Conservation (phyloP, 495 filamentous ascomycete genomes). For the Penicillium desertorum region DNA sequence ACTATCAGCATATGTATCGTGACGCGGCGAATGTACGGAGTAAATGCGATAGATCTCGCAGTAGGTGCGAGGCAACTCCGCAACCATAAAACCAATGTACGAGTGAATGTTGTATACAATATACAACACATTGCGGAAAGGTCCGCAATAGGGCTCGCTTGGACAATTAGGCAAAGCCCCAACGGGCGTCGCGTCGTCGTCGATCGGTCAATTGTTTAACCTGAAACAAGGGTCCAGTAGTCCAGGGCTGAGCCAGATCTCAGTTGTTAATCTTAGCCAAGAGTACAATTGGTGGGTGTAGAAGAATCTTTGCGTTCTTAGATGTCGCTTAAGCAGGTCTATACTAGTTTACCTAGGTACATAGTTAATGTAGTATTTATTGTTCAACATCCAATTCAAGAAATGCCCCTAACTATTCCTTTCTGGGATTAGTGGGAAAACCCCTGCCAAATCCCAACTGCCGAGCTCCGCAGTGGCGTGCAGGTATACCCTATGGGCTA, state of each 20-base stretch:
- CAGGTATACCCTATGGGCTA: background rate
- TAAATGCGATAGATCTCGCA: slow-evolving; percentile 24
- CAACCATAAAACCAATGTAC: background rate
- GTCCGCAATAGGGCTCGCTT: slow-evolving; percentile 11
- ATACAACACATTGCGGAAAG: slow-evolving; percentile 3
- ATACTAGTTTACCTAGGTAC: background rate
- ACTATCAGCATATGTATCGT: slow-evolving; percentile 13
- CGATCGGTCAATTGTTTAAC: slow-evolving; percentile 19
- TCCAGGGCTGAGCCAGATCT: slow-evolving; percentile 28
- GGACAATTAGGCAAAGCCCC: slow-evolving; percentile 13
- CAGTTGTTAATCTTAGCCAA: slow-evolving; percentile 14
- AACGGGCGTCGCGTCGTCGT: slow-evolving; percentile 17
- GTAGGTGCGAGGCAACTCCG: slow-evolving; percentile 11
- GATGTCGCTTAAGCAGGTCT: slow-evolving; percentile 1
- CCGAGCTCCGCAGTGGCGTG: slow-evolving; percentile 15
- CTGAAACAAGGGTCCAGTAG: slow-evolving; percentile 25
- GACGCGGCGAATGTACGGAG: slow-evolving; percentile 23
- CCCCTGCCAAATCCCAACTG: slow-evolving; percentile 18
- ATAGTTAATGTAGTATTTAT: background rate
- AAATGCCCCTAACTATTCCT: slow-evolving; percentile 1
- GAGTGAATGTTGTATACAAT: background rate
- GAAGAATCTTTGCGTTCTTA: background rate
- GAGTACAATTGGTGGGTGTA: background rate
- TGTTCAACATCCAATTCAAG: background rate
- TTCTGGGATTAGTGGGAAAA: slow-evolving; percentile 18